These are phyloP conservation scores for Clarireedia paspali DNA, from an alignment of 2,329 filamentous ascomycete genomes.

Conservation along the genomic window DNA sequence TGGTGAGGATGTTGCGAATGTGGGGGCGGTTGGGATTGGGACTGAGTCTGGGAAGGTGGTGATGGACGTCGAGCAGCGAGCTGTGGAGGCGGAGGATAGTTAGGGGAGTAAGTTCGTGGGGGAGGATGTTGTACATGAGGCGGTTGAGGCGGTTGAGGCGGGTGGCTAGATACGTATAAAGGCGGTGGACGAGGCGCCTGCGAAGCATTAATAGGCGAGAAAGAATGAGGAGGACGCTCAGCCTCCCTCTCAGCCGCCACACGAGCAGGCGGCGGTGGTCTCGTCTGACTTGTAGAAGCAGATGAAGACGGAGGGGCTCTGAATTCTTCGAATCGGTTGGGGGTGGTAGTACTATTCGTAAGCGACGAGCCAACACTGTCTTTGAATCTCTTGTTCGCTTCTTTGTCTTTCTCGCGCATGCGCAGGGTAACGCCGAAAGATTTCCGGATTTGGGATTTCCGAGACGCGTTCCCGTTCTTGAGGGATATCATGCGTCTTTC, in stretches of 20 bases:
- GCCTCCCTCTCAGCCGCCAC: too few relatives aligned
- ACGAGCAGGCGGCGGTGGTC: too few relatives aligned
- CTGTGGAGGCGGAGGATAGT: too few relatives aligned
- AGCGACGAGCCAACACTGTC: neutral
- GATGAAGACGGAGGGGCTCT: neutral
- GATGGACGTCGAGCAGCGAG: too few relatives aligned
- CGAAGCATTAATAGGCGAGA: slow-evolving; percentile 13
- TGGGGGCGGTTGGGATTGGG: neutral
- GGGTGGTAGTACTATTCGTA: neutral
- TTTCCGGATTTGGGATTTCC: slow-evolving; percentile 24
- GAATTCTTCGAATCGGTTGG: neutral
- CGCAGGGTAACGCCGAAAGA: slow-evolving; percentile 24
- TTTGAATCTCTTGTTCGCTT: neutral
- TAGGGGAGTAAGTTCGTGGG: neutral
- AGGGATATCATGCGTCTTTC: slow-evolving; percentile 13
- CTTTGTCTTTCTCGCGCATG: slow-evolving; percentile 24
- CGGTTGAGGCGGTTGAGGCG: neutral
- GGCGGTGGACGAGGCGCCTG: too few relatives aligned
- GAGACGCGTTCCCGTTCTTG: slow-evolving; percentile 24
- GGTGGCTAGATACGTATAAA: neutral
- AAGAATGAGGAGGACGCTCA: neutral
- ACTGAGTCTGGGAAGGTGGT: neutral
- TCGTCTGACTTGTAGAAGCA: neutral
- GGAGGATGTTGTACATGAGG: neutral
- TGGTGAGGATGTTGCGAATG: too few relatives aligned